These are phyloP conservation scores for Pseudopithomyces maydicus DNA, from an alignment of 2,329 filamentous ascomycete species.

Conservation along the genomic window DNA sequence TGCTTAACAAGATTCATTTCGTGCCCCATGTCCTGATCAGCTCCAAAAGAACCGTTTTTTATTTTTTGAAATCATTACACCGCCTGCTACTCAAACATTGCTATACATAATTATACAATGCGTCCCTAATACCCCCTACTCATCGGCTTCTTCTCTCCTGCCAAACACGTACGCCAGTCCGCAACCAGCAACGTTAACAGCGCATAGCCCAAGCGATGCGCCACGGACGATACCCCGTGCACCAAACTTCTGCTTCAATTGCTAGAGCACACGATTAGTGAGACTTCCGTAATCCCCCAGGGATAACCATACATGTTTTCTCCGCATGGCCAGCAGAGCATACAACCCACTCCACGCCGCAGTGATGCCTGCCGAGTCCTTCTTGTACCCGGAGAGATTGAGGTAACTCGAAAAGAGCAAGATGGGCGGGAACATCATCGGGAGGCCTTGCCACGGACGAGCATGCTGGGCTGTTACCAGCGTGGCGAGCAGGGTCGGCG, in stretches of 20 bases:
- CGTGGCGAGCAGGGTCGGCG: constrained; percentile 68
- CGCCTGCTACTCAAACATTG: too few species aligned
- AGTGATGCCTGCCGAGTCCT: constrained; percentile 66
- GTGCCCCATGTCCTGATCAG: too few species aligned
- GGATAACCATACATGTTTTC: constrained; percentile 51
- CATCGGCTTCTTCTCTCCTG: constrained; percentile 44
- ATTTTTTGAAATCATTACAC: too few species aligned
- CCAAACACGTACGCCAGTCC: constrained; percentile 60
- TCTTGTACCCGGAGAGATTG: constrained; percentile 66
- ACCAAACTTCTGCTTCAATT: constrained; percentile 54
- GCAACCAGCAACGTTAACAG: constrained; percentile 56
- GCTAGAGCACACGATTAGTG: constrained; percentile 26
- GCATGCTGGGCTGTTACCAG: constrained; percentile 69
- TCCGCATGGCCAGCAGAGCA: constrained; percentile 64
- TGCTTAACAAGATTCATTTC: too few species aligned
- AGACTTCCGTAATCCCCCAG: not conserved
- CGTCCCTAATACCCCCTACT: constrained; percentile 10
- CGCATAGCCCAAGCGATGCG: constrained; percentile 56
- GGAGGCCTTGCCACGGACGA: constrained; percentile 68
- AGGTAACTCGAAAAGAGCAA: constrained; percentile 70
- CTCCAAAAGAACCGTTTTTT: too few species aligned
- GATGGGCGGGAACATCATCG: constrained; percentile 70
- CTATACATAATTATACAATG: constrained; percentile 12
- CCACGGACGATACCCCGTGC: constrained; percentile 59
- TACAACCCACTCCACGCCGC: constrained; percentile 70